These are phyloP conservation scores for Plasmodium falciparum DNA, from an alignment of 169 alveolate species.

Conservation along the genomic window DNA sequence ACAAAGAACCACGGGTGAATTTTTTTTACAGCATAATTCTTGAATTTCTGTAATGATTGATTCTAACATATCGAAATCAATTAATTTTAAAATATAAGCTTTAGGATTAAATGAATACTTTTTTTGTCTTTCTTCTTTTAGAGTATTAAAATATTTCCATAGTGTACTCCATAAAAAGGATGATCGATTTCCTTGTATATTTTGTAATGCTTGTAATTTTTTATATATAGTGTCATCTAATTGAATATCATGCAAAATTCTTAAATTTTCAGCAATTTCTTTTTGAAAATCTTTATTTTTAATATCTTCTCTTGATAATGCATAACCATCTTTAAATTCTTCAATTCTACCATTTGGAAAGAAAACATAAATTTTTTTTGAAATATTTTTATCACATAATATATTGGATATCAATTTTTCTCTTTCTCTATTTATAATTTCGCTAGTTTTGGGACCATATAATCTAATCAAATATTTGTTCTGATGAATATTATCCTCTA, in stretches of 20 bases:
- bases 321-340: constrained; percentile 85
- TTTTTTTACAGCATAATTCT: constrained; percentile 67
- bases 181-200: constrained; percentile 34
- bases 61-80: constrained; percentile 15
- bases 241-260: constrained; percentile 71
- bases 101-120: constrained; percentile 18
- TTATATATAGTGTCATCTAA: constrained; percentile 72
- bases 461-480: constrained; percentile 79
- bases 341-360: constrained; percentile 84
- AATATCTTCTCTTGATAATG: constrained; percentile 80
- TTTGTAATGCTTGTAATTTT: constrained; percentile 54
- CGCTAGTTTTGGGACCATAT: constrained; percentile 82
- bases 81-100: constrained; percentile 32
- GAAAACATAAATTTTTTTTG: constrained; percentile 81
- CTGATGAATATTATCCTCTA: constrained; percentile 67
- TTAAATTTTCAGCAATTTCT: constrained; percentile 79
- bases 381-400: constrained; percentile 76
- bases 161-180: constrained; percentile 81
- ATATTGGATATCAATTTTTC: constrained; percentile 79
- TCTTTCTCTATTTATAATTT: constrained; percentile 81
- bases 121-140: constrained; percentile 24
- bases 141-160: constrained; percentile 81
- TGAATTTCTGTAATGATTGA: constrained; percentile 68
- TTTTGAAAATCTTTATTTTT: constrained; percentile 65
- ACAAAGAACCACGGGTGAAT: constrained; percentile 85